These are phyloP conservation scores for Termitomyces sp. DNA, from an alignment of 768 basidiomycete species.

Conservation along the genomic window DNA sequence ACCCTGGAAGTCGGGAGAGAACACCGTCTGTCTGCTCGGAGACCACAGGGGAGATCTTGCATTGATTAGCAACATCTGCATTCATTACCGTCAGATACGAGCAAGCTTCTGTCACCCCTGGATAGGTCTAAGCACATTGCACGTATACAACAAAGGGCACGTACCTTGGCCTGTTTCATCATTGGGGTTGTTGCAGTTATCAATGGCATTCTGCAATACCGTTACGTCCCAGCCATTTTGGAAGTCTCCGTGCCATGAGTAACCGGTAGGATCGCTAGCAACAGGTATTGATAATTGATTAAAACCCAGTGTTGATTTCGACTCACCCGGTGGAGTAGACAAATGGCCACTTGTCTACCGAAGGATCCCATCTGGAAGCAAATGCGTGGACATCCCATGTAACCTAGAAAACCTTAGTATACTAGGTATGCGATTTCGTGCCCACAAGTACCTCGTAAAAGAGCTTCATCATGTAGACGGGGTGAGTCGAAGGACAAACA, in stretches of 20 bases:
- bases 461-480: constrained; percentile 33
- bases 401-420: constrained; percentile 14
- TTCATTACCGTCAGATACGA: constrained; percentile 28
- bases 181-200: constrained; percentile 35
- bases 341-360: constrained; percentile 32
- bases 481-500: constrained; percentile 29
- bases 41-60: constrained; percentile 27
- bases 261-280: constrained; percentile 46
- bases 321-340: constrained; percentile 39
- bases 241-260: constrained; percentile 42
- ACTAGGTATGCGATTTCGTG: too few species aligned
- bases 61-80: constrained; percentile 20
- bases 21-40: constrained; percentile 20
- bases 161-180: constrained; percentile 26
- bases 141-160: background rate
- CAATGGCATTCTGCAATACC: constrained; percentile 40
- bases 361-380: constrained; percentile 28
- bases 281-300: background rate
- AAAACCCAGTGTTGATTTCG: background rate
- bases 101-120: constrained; percentile 33
- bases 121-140: background rate
- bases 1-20: constrained; percentile 25
- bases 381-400: constrained; percentile 34
- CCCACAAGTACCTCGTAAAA: constrained; percentile 26
- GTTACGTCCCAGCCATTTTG: constrained; percentile 47